Base-by-base conservation (phyloP, 2,329 filamentous ascomycete genomes). In the Cladorrhinum sp. region DNA sequence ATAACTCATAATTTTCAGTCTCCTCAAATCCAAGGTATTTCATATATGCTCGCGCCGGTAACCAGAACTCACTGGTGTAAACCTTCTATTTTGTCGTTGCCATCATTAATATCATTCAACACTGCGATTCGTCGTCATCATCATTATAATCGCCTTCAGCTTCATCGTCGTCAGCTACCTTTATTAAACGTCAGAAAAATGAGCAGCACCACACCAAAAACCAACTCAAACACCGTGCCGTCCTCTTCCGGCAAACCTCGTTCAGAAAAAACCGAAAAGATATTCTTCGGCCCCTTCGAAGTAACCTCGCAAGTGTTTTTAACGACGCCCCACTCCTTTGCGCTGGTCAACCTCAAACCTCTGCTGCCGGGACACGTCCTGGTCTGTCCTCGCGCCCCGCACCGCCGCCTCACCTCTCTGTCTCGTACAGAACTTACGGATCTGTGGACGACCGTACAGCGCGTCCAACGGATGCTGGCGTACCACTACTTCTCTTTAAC, bases 261-360 rank as follows among this genome's bases (percentile, higher is more conserved):
- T 6, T 12, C 25, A 6, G 22, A 27, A 36, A 18, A 23, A 53
- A 41, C 50, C 50, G 45, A n/a, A 24, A 59, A 41, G 53, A 62
- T 60, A 61, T 80, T 85, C 70, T 95, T 96, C 70, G 91, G 91
- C 13, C 83, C 87, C 8, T 93, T 90, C 71, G 79, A 90, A 61
- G 89, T 96, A 58, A 90, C 90, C 12, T 79, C 85, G 18, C 90
- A 92, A 90, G 91, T 97, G 78, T 98, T 98, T 79, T 85, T 96
- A 75, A 81, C 81, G 66, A 96, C 93, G 1, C 81, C 84, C 0
- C 82, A 89, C 69, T 91, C 88, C 67, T 97, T 92, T 78, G 92
- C 91, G 57, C 82, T 98, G 64, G 93, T 98, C 60, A 99, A 99
- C 77, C 85, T 98, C 73, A 97, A 96, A 77, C 95, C 95, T 23